These are phyloP conservation scores for Saccharomycopsis olivae DNA, from an alignment of 805 yeast genomes.

Conservation along the genomic window DNA sequence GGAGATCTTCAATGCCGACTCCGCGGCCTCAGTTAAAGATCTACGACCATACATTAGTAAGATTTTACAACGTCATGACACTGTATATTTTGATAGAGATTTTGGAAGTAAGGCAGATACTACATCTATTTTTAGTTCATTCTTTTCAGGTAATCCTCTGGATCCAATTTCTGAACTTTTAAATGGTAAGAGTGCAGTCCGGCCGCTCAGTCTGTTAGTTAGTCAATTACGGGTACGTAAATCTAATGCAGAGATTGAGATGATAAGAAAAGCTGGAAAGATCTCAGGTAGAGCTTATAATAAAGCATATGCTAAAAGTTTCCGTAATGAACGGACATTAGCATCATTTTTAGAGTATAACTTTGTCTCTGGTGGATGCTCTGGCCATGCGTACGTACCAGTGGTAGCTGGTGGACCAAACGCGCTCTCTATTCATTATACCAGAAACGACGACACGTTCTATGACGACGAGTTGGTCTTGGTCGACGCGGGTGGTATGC, in stretches of 20 bases:
- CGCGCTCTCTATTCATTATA: slow-evolving; percentile 87
- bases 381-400: slow-evolving; percentile 81
- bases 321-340: slow-evolving; percentile 66
- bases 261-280: slow-evolving; percentile 76
- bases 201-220: slow-evolving; percentile 33
- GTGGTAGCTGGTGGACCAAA: slow-evolving; percentile 93
- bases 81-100: slow-evolving; percentile 45
- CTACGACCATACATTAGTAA: slow-evolving; percentile 34
- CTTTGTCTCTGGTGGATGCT: slow-evolving; percentile 83
- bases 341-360: slow-evolving; percentile 74
- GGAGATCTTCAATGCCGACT: slow-evolving; percentile 84
- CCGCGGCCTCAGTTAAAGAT: slow-evolving; percentile 40
- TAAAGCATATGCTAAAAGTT: slow-evolving; percentile 59
- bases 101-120: not conserved
- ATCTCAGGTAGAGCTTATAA: slow-evolving; percentile 80
- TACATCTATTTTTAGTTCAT: slow-evolving; percentile 5
- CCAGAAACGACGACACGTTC: slow-evolving; percentile 79
- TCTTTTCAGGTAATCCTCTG: slow-evolving; percentile 18
- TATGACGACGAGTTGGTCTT: slow-evolving; percentile 72
- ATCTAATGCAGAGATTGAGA: slow-evolving; percentile 61
- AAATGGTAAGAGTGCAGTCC: slow-evolving; percentile 27
- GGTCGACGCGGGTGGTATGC: slow-evolving; percentile 89
- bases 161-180: slow-evolving; percentile 23
- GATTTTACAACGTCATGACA: slow-evolving; percentile 37
- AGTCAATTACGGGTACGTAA: slow-evolving; percentile 55